Percentiles rank a stretch among this genome's conserved stretches.
Conservation (phyloP, 768 basidiomycete species). For the Russula abietina region DNA sequence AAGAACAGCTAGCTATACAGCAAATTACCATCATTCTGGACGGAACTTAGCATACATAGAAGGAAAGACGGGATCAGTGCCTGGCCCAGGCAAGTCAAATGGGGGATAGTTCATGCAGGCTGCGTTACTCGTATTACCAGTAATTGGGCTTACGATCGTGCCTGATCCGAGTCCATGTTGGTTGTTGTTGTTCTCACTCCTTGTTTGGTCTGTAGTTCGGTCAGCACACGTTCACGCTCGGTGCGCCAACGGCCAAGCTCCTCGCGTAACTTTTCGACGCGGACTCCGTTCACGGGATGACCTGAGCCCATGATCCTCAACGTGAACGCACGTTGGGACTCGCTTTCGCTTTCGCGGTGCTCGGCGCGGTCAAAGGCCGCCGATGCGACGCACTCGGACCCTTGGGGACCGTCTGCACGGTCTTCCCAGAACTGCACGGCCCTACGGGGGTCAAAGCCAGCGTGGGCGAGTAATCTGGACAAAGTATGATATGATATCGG, state of each 20-base stretch:
- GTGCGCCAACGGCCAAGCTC: slow-evolving; percentile 71
- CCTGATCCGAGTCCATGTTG: neutral
- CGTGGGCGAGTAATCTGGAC: slow-evolving; percentile 78
- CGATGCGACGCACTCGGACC: slow-evolving; percentile 38
- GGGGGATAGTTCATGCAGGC: neutral
- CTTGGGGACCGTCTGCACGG: slow-evolving; percentile 36
- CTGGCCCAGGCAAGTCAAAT: neutral
- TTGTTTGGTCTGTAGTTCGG: slow-evolving; percentile 15
- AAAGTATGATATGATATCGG: neutral
- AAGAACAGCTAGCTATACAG: slow-evolving; percentile 13
- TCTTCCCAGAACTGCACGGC: slow-evolving; percentile 83
- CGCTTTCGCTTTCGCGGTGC: slow-evolving; percentile 24
- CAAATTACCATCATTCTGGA: slow-evolving; percentile 6
- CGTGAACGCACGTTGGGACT: slow-evolving; percentile 29
- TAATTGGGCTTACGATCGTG: slow-evolving; percentile 11
- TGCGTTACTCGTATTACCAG: neutral
- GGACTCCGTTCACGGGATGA: slow-evolving; percentile 65
- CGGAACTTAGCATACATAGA: slow-evolving; percentile 7
- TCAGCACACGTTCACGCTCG: slow-evolving; percentile 35
- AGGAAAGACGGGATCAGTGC: neutral
- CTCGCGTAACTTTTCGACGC: slow-evolving; percentile 52
- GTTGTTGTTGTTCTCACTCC: neutral
- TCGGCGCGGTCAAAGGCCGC: slow-evolving; percentile 27
- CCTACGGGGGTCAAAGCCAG: slow-evolving; percentile 81
- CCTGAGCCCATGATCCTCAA: slow-evolving; percentile 47